A percentile compares a stretch with the other conserved stretches of the same genome.
These are phyloP conservation scores for Silene coronaria DNA, from an alignment of 179 eudicot species.

Conservation along the genomic window DNA sequence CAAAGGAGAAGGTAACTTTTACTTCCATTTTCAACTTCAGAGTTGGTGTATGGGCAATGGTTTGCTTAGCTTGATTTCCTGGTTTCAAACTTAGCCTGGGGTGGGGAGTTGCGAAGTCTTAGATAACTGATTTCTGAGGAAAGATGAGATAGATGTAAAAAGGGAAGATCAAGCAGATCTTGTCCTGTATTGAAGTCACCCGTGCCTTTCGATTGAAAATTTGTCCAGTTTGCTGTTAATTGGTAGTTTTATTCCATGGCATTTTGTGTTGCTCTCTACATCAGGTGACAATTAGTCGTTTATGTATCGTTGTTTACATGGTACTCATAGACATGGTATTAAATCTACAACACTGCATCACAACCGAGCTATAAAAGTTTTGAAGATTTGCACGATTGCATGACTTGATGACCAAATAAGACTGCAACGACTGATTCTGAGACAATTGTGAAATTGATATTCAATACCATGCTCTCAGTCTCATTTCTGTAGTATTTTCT, in stretches of 20 bases:
- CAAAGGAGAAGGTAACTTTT: slow-evolving; percentile 76
- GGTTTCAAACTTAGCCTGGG: neutral
- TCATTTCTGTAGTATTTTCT: neutral
- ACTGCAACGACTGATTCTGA: neutral
- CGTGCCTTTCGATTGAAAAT: neutral
- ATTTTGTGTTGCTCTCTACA: too few species aligned
- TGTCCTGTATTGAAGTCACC: neutral
- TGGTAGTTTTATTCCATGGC: neutral
- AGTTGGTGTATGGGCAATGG: neutral
- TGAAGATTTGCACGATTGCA: neutral
- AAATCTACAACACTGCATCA: neutral
- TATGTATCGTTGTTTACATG: neutral
- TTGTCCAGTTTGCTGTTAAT: neutral
- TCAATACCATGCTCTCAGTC: neutral
- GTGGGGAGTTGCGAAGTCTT: neutral
- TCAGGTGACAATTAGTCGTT: neutral
- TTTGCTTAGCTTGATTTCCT: neutral
- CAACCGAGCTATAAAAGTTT: neutral
- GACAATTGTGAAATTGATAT: neutral
- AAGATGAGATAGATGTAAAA: neutral
- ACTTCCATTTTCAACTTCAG: neutral
- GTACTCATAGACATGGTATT: neutral
- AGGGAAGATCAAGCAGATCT: neutral
- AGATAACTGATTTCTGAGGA: neutral
- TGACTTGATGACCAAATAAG: neutral